Percentiles rank a stretch among this genome's conserved stretches.
Conservation (phyloP, 208 protist genomes). For the Wallacemonas sp. region DNA sequence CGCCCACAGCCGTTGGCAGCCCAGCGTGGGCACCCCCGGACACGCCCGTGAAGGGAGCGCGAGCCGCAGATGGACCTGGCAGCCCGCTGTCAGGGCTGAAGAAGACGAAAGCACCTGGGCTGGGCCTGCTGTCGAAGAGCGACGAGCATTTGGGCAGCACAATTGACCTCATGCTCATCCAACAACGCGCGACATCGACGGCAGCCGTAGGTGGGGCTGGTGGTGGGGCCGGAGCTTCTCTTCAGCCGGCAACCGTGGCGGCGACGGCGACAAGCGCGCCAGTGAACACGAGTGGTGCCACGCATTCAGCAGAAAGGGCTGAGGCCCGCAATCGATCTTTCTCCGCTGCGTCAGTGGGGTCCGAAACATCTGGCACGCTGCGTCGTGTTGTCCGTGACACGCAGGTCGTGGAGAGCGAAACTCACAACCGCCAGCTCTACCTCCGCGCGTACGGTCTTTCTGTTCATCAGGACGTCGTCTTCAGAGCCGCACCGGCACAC, state of each 20-base stretch:
- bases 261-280: too few species aligned
- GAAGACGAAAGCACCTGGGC: too few species aligned
- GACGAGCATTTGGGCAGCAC: constrained; percentile 6
- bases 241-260: too few species aligned
- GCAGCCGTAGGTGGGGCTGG: too few species aligned
- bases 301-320: too few species aligned
- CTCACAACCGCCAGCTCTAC: constrained; percentile 46
- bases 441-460: constrained; percentile 40
- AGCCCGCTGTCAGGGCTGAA: too few species aligned
- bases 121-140: neutral
- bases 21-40: neutral
- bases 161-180: constrained; percentile 14
- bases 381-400: constrained; percentile 36
- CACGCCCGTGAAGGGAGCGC: too few species aligned
- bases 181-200: neutral
- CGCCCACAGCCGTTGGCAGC: neutral
- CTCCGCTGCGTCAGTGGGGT: neutral
- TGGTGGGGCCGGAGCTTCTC: too few species aligned
- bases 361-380: constrained; percentile 7
- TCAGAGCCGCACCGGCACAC: constrained; percentile 42
- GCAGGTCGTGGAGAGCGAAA: constrained; percentile 23
- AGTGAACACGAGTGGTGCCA: neutral
- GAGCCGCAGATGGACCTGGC: too few species aligned
- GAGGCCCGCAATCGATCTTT: neutral
- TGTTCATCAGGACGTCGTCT: constrained; percentile 46